Evolutionary conservation across 352 stramenopile genomes (phyloP), one percentile per base, ranked within the genome.

Genomic region (Pythium rishiriense): DNA sequence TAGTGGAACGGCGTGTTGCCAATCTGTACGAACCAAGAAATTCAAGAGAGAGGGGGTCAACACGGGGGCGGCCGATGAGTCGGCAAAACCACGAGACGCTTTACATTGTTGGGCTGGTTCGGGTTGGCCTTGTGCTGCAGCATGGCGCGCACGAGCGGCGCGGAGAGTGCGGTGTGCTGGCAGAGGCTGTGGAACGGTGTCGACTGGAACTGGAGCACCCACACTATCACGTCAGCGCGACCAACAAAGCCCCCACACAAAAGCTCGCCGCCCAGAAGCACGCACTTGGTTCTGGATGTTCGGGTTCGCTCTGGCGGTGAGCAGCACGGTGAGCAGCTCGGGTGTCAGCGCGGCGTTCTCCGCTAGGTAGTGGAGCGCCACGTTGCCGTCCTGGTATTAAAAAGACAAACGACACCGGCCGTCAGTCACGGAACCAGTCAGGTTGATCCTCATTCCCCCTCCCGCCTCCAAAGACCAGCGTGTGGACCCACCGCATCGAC

Each of bases 131-230:
- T 74, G 65, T 85, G 70, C 35, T 85, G 61, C 12, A 93, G 60
- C 58, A 91, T 72, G 31, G 69, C 41, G 1, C 51, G 47, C 11
- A 94, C 70, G 50, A 87, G 75, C 15, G 66, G 45, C 12, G 74
- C 60, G 0, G 75, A 80, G 21, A 91, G 62, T 0, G 59, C 54
- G 37, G 68, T 81, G 62, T 87, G 90, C 61, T 94, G 83, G 52
- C 81, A 87, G 29, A 94, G 62, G 53, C 80, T 86, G 73, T 94
- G 82, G 37, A 87, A 81, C 55, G 85, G 72, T 4, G 79, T 91
- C 31, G 81, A 77, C 70, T 87, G 74, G 64, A 93, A 94, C 83
- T 91, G 66, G n/a, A n/a, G n/a, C n/a, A n/a, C n/a, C n/a, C n/a
- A n/a, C n/a, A n/a, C n/a, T n/a, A n/a, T n/a, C n/a, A n/a, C n/a